These are phyloP conservation scores for Parathielavia appendiculata DNA, from an alignment of 495 filamentous ascomycete genomes.

Conservation along the genomic window DNA sequence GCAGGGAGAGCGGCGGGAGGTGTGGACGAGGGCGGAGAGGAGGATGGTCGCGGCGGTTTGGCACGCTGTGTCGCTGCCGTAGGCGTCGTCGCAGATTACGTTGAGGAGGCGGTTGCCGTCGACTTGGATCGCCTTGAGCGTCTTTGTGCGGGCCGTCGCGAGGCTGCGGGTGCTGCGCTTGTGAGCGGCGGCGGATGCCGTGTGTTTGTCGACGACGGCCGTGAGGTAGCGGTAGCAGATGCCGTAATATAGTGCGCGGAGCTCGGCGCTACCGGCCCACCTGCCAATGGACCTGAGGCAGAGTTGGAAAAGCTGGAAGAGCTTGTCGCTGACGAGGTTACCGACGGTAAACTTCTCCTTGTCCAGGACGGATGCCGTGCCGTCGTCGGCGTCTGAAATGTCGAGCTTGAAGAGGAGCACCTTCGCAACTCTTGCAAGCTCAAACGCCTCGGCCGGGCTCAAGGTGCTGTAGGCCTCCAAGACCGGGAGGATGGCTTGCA, in stretches of 20 bases:
- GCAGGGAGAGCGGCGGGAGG: slow-evolving; percentile 44
- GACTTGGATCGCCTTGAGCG: slow-evolving; percentile 66
- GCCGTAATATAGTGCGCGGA: slow-evolving; percentile 80
- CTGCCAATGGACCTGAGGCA: slow-evolving; percentile 69
- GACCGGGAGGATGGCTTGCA: slow-evolving; percentile 81
- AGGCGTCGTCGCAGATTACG: slow-evolving; percentile 88
- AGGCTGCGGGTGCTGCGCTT: slow-evolving; percentile 9
- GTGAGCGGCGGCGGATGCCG: not conserved
- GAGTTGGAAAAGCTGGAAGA: slow-evolving; percentile 85
- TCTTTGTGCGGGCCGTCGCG: slow-evolving; percentile 54
- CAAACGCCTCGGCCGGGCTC: slow-evolving; percentile 58
- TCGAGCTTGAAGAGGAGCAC: slow-evolving; percentile 69
- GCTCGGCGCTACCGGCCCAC: slow-evolving; percentile 58
- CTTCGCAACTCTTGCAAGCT: slow-evolving; percentile 72
- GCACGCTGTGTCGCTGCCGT: slow-evolving; percentile 72
- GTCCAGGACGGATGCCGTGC: slow-evolving; percentile 35
- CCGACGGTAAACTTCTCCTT: slow-evolving; percentile 50
- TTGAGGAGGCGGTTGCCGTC: slow-evolving; percentile 76
- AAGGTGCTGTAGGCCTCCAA: slow-evolving; percentile 66
- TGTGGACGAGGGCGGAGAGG: slow-evolving; percentile 64
- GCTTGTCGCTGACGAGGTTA: slow-evolving; percentile 76
- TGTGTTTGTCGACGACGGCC: slow-evolving; percentile 57
- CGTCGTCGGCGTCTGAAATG: slow-evolving; percentile 42
- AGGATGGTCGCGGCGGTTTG: slow-evolving; percentile 75
- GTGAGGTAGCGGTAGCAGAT: slow-evolving; percentile 81